These are phyloP conservation scores for Arabis alpina DNA, from an alignment of 345 rosid species.

Conservation along the genomic window DNA sequence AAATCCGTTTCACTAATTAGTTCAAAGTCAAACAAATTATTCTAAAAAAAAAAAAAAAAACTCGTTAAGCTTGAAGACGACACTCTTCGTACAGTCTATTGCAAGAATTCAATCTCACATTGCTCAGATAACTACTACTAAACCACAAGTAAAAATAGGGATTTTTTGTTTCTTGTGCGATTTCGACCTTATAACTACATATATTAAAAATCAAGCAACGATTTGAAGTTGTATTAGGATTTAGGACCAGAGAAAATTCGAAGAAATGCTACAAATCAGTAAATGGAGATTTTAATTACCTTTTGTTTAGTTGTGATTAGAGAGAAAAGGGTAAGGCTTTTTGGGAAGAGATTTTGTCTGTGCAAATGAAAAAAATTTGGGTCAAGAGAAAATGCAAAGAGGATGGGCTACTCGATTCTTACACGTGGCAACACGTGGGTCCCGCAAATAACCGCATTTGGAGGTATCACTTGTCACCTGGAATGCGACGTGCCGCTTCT, in stretches of 20 bases:
- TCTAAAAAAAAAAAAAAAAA: not conserved
- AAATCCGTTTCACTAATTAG: conserved; percentile 13
- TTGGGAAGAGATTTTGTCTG: not conserved
- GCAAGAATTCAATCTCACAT: conserved; percentile 19
- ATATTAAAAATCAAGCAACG: conserved; percentile 7
- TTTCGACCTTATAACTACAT: not conserved
- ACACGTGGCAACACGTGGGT: conserved; percentile 43
- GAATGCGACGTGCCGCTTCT: not conserved
- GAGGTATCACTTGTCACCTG: conserved; percentile 25
- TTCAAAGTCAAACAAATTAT: not conserved
- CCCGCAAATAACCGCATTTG: conserved; percentile 34
- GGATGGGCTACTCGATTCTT: conserved; percentile 15
- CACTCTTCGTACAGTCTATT: not conserved
- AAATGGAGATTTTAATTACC: not conserved
- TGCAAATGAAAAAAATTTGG: not conserved
- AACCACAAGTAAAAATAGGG: conserved; percentile 2
- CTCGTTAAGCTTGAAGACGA: conserved; percentile 13
- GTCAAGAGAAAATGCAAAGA: conserved; percentile 27
- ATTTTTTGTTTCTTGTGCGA: not conserved
- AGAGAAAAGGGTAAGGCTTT: not conserved
- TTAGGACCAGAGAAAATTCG: conserved; percentile 5
- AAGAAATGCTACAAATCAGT: not conserved
- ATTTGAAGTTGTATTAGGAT: not conserved
- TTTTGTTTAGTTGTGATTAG: not conserved
- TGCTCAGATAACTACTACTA: not conserved